Percentiles rank a stretch among this genome's conserved stretches.
phyloP scores from a whole-genome alignment of 2,329 filamentous ascomycete genomes.

The Arthrobotrys sinensis region DNA sequence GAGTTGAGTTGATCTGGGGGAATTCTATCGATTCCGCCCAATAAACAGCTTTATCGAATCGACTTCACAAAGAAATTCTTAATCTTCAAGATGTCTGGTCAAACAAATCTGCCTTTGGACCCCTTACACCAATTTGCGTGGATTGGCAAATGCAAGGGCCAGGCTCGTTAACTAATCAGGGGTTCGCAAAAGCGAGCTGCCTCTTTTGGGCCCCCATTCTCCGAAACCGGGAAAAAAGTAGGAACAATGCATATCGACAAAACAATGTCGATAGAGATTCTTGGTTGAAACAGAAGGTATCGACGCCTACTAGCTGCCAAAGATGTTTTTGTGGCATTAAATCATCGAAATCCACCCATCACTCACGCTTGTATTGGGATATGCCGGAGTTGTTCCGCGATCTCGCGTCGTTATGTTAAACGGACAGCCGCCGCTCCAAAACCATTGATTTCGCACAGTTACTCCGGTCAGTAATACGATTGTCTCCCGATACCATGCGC shows the following conservation, averaged over 20 bases:
- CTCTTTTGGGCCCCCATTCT: conserved; percentile 25
- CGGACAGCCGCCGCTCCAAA: not conserved
- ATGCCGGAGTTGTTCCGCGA: not conserved
- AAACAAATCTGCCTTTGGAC: not conserved
- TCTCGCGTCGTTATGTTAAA: not conserved
- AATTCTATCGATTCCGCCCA: not conserved
- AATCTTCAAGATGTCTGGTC: not conserved
- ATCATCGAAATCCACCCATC: not conserved
- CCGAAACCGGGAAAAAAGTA: conserved; percentile 46
- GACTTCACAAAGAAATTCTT: not conserved
- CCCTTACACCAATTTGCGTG: conserved; percentile 16
- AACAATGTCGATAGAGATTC: conserved; percentile 25
- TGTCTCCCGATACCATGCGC: too few species aligned
- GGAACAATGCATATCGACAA: conserved; percentile 3
- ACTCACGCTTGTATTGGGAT: not conserved
- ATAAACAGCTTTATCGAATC: not conserved
- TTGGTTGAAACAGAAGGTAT: conserved; percentile 39
- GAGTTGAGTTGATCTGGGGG: not conserved
- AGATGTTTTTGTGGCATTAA: conserved; percentile 18
- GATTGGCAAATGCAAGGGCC: conserved; percentile 14
- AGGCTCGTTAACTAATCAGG: conserved; percentile 22
- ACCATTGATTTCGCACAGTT: not conserved
- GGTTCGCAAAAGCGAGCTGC: conserved; percentile 48
- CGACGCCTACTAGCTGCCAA: conserved; percentile 11
- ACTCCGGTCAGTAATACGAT: too few species aligned